Evolutionary conservation across 495 filamentous ascomycete species (phyloP).

Genomic region (Penicillium turbatum): DNA sequence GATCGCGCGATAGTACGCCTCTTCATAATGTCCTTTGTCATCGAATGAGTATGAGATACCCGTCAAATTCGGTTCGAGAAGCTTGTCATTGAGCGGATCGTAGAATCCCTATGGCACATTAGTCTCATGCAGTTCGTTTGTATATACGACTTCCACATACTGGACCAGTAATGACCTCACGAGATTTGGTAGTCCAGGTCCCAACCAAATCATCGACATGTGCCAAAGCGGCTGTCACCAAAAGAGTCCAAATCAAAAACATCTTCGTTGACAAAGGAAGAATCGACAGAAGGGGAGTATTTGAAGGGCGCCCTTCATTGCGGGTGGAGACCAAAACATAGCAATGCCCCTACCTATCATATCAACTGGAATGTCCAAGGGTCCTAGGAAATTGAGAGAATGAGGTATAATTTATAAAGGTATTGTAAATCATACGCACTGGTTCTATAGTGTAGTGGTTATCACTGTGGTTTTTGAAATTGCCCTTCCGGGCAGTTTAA

Average conservation of each 20-base stretch:
- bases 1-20: conserved; percentile 68
- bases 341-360: conserved; percentile 1
- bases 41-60: conserved; percentile 84
- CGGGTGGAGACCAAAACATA: conserved; percentile 15
- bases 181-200: conserved; percentile 76
- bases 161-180: conserved; percentile 66
- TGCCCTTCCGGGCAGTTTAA: not conserved
- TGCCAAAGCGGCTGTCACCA: conserved; percentile 29
- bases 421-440: not conserved
- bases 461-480: not conserved
- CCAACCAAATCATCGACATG: conserved; percentile 54
- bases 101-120: conserved; percentile 59
- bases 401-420: no score
- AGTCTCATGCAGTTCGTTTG: conserved; percentile 2
- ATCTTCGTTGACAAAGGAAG: conserved; percentile 12
- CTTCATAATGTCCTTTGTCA: conserved; percentile 65
- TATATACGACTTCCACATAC: conserved; percentile 38
- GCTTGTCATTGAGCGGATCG: conserved; percentile 61
- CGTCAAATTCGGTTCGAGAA: conserved; percentile 65
- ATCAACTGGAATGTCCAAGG: conserved; percentile 1
- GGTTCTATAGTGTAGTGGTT: conserved; percentile 1
- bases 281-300: conserved; percentile 14
- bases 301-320: conserved; percentile 11
- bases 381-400: no score
- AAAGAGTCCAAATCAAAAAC: conserved; percentile 25